Percentiles rank a stretch among this genome's conserved stretches.
Conservation (phyloP, 2,329 filamentous ascomycete genomes). For the Ophiostoma himal-ulmi region DNA sequence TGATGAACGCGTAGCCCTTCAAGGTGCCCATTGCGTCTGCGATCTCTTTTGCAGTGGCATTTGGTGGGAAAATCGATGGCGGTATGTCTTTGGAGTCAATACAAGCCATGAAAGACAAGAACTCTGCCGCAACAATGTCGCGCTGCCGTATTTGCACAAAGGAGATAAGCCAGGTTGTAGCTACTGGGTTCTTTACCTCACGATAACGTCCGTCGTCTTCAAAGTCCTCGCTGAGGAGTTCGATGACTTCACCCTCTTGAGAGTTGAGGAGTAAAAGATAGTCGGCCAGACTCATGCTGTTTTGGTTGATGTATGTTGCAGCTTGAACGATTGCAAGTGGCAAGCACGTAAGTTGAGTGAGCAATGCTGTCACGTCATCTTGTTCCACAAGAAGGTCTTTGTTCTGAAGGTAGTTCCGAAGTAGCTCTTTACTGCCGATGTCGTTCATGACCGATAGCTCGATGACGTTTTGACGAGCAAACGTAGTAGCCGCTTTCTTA, state of each 20-base stretch:
- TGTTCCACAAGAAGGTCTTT: not conserved
- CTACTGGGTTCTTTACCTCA: conserved; percentile 21
- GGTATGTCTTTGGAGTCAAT: conserved; percentile 32
- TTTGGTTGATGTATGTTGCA: conserved; percentile 5
- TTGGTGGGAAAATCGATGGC: conserved; percentile 26
- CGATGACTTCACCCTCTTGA: not conserved
- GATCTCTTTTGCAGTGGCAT: not conserved
- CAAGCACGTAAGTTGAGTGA: not conserved
- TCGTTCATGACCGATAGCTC: not conserved
- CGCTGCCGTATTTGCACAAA: conserved; percentile 25
- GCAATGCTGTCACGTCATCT: not conserved
- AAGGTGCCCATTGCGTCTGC: not conserved
- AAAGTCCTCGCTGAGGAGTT: conserved; percentile 19
- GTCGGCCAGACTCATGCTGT: not conserved
- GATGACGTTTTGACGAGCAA: not conserved
- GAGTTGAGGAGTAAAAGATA: not conserved
- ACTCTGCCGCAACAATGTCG: conserved; percentile 29
- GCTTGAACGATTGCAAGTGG: not conserved
- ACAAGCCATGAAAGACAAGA: conserved; percentile 32
- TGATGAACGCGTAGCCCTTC: not conserved
- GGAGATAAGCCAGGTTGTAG: conserved; percentile 26
- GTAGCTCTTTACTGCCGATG: not conserved
- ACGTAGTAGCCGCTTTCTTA: not conserved
- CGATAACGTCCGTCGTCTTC: conserved; percentile 20
- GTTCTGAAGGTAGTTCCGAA: not conserved